Evolutionary conservation across 805 yeast genomes (phyloP), one percentile per base, ranked within the genome.

Genomic region (Kockiozyma suomiensis): DNA sequence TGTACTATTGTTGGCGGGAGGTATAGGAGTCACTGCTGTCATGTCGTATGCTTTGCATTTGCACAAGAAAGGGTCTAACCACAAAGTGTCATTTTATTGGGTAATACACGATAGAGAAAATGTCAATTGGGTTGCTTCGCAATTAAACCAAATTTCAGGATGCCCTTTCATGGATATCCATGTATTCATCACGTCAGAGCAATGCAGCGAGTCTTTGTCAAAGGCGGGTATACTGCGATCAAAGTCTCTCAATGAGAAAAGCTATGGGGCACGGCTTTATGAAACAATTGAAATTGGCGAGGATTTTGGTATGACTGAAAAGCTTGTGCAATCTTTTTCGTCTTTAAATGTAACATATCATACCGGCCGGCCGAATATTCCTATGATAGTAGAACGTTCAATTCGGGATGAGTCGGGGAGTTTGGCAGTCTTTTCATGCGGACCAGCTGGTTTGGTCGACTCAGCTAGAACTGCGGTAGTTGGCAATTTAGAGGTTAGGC

Each of bases 1-100:
- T 50, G 79, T 81, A 1, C 72, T 84, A 6, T 77, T 84, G 48
- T 70, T 85, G 32, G 85, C 86, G 1, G 88, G 88, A 4, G 89
- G 88, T 3, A 81, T 82, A 60, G 89, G 89, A 4, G 78, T 85
- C 68, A 83, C 89, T 0, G 86, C 84, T 0, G 75, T 82, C 7
- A 75, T 80, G 46, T 75, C 83, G 1, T 78, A 82, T 57, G 82
- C 81, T 56, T 60, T 54, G 61, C 70, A 60, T 45, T 57, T 60
- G 45, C 35, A 26, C 19, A 41, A 37, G 8, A 47, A 51, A 21
- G 35, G 32, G 15, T 7, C 33, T 7, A 35, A 25, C 10, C 50
- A 51, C 35, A 30, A 38, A 19, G 54, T 61, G 5, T 23, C 46
- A 3, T 23, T 62, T 6, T 21, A 49, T 40, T 62, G 65, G 65